Evolutionary conservation across 441 rosid genomes (phyloP).

Genomic region (Syzygium malaccense): DNA sequence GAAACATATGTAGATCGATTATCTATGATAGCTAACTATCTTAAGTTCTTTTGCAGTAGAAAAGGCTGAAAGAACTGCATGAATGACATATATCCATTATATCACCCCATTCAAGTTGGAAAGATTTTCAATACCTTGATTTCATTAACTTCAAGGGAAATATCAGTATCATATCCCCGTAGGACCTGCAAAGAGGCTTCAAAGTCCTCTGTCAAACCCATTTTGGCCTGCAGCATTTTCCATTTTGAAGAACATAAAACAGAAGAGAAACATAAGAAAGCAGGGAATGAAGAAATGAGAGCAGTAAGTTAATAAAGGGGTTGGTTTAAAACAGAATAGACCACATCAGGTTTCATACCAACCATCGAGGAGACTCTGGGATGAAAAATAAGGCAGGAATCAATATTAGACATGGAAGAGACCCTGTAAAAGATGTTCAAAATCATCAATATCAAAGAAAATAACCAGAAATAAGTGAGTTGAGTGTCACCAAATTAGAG

Average conservation of each 20-base stretch:
- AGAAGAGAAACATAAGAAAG: neutral
- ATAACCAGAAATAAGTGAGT: neutral
- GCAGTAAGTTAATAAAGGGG: neutral
- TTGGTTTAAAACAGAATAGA: slow-evolving; percentile 3
- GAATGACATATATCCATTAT: neutral
- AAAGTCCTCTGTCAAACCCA: slow-evolving; percentile 73
- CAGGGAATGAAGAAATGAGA: neutral
- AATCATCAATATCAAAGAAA: neutral
- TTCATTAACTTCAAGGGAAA: slow-evolving; percentile 64
- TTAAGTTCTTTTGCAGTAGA: neutral
- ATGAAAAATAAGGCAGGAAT: slow-evolving; percentile 75
- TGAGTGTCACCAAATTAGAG: neutral
- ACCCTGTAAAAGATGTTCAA: slow-evolving; percentile 33
- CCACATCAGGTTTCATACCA: slow-evolving; percentile 33
- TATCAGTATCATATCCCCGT: slow-evolving; percentile 84
- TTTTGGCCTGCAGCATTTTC: slow-evolving; percentile 46
- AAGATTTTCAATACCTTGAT: slow-evolving; percentile 45
- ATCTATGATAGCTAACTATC: neutral
- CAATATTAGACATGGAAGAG: slow-evolving; percentile 44
- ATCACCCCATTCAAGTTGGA: neutral
- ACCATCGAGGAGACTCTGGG: slow-evolving; percentile 81
- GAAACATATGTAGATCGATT: neutral
- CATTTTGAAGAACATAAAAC: neutral
- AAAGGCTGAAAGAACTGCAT: neutral
- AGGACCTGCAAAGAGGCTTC: slow-evolving; percentile 76